Base-by-base conservation (phyloP, 148 eudicot species). In the Spergularia marina region DNA sequence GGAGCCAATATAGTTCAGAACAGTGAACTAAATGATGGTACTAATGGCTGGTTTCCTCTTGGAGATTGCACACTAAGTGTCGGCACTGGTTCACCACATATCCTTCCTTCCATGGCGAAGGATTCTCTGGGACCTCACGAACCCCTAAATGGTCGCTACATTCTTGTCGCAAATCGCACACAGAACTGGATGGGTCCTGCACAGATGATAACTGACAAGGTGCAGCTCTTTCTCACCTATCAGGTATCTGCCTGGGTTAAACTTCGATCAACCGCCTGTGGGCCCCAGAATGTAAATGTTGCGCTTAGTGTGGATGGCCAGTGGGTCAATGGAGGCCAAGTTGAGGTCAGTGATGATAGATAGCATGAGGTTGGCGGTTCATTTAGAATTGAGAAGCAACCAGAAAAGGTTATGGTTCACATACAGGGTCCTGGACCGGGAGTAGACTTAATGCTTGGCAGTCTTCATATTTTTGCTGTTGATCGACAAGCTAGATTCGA, bases 151-250 rank as follows among this genome's bases (percentile, higher is more conserved):
- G 96, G 96, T 25, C 92, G 87, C 44, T 88, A 81, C 86, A 90
- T 95, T 64, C 85, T 82, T 72, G 93, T 83, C 60, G 89, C 84
- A 0, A 92, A 90, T 40, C 96, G 98, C n/a, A 88, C 97, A 30
- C 96, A 95, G 81, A 85, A 79, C 44, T 95, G 98, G 98, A 95
- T 92, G 97, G 98, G 98, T 63, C 98, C 98, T 10, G 97, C 97
- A 76, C 98, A 95, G 86, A 86, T 87, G 66, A 90, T 95, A 53
- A 89, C 98, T 6, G 96, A 95, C 57, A 91, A 90, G 57, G 41
- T 95, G 11, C 79, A 88, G 79, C 92, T 90, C 55, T 95, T 79
- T 70, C 47, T 95, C 68, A 92, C 98, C 10, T 95, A 95, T 76
- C 98, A 95, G 79, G 90, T 95, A 20, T 90, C 97, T 11, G 97